phyloP scores from a whole-genome alignment of 495 filamentous ascomycete genomes.

The Annulohypoxylon nitens region DNA sequence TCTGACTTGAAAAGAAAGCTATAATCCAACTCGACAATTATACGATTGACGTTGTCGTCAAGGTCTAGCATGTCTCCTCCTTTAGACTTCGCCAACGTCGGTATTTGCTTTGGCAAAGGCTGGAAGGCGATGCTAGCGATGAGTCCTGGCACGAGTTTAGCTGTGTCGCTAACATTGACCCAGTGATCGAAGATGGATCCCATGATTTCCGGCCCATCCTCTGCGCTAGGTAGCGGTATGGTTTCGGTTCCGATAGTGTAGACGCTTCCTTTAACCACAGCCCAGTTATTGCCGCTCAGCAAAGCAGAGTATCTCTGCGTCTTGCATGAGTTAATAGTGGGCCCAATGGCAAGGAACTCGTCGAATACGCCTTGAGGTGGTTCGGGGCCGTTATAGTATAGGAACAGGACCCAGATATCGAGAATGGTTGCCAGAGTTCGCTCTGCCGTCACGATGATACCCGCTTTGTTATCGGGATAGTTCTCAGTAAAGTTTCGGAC shows the following conservation, averaged over 20 bases:
- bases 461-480: conserved; percentile 65
- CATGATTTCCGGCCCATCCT: conserved; percentile 57
- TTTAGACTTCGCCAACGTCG: conserved; percentile 60
- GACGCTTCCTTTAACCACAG: conserved; percentile 58
- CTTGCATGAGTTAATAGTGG: conserved; percentile 63
- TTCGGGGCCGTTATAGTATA: conserved; percentile 72
- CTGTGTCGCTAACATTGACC: conserved; percentile 58
- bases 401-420: conserved; percentile 70
- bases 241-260: conserved; percentile 71
- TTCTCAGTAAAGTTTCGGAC: conserved; percentile 66
- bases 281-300: conserved; percentile 59
- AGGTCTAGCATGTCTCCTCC: conserved; percentile 67
- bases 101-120: conserved; percentile 66
- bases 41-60: conserved; percentile 64
- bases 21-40: conserved; percentile 70
- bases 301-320: conserved; percentile 67
- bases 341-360: conserved; percentile 65
- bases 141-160: conserved; percentile 60
- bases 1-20: conserved; percentile 61
- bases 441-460: conserved; percentile 68
- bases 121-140: conserved; percentile 69
- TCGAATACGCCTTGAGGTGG: conserved; percentile 68
- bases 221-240: conserved; percentile 60
- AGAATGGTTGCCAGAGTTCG: conserved; percentile 57
- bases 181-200: conserved; percentile 66